These are phyloP conservation scores for Fusarium odoratissimum DNA, from an alignment of 2,329 filamentous ascomycete genomes.

Conservation along the genomic window DNA sequence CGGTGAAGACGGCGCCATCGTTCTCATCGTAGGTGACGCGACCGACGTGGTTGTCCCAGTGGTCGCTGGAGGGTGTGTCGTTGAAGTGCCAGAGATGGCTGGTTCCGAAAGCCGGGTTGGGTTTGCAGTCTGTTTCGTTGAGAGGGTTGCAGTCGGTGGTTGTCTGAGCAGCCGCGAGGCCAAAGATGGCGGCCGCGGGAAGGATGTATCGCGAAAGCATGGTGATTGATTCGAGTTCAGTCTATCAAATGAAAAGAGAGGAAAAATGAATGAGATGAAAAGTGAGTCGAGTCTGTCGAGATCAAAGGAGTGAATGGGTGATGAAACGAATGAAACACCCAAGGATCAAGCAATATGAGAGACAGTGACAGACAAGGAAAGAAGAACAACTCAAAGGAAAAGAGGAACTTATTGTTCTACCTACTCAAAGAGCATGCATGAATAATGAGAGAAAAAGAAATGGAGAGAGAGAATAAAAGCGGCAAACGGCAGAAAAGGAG, in stretches of 20 bases:
- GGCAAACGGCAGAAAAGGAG: conserved; percentile 23
- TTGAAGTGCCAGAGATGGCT: conserved; percentile 74
- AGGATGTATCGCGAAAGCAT: conserved; percentile 48
- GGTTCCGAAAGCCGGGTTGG: conserved; percentile 77
- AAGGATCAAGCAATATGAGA: conserved; percentile 18
- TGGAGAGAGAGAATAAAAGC: background rate
- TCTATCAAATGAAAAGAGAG: conserved; percentile 13
- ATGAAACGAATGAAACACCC: conserved; percentile 34
- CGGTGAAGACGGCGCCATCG: conserved; percentile 77
- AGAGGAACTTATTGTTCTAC: conserved; percentile 8
- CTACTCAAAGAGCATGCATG: conserved; percentile 9
- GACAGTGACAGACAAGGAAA: conserved; percentile 30
- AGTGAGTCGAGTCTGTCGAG: conserved; percentile 23
- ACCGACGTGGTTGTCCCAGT: conserved; percentile 76
- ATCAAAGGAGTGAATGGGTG: conserved; percentile 38
- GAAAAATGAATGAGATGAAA: conserved; percentile 2
- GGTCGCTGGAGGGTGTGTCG: conserved; percentile 64
- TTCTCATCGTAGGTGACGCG: conserved; percentile 69
- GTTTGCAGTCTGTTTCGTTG: conserved; percentile 72
- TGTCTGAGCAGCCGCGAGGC: conserved; percentile 75
- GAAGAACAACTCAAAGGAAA: conserved; percentile 10
- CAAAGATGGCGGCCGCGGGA: conserved; percentile 53
- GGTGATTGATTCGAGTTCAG: background rate
- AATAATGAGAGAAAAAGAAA: background rate
- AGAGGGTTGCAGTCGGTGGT: conserved; percentile 82